Conservation (phyloP, 305 asterid species). For the Rubia peregrina region DNA sequence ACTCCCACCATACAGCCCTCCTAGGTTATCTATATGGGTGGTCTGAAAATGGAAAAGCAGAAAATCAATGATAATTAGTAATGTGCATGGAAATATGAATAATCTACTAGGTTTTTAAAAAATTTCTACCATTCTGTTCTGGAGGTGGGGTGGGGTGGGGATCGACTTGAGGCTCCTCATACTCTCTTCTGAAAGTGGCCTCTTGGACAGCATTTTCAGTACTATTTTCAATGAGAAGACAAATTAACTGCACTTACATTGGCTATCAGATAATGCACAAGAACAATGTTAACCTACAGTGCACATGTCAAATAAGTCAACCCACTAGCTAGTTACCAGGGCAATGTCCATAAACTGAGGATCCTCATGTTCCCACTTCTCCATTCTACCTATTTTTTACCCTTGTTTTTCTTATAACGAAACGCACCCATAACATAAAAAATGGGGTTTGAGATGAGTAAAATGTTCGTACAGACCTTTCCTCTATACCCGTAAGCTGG, state of each 20-base stretch:
- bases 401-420: background rate
- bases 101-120: background rate
- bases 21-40: background rate
- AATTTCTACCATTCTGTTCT: background rate
- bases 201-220: background rate
- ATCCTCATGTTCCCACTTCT: slow-evolving; percentile 37
- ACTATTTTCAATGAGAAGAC: background rate
- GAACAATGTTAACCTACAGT: slow-evolving; percentile 17
- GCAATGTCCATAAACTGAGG: slow-evolving; percentile 33
- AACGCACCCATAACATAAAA: no score
- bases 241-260: slow-evolving; percentile 1
- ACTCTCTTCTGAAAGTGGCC: slow-evolving; percentile 1
- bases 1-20: slow-evolving; percentile 4
- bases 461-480: no score
- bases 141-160: background rate
- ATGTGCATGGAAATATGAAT: background rate
- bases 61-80: background rate
- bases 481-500: no score
- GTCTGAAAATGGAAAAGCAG: background rate
- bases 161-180: background rate
- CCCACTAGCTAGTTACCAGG: slow-evolving; percentile 20
- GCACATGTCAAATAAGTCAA: slow-evolving; percentile 15
- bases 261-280: slow-evolving; percentile 15
- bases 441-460: no score
- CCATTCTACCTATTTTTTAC: background rate